Base-by-base conservation (phyloP, 208 protist genomes). In the Porcisia deanei region DNA sequence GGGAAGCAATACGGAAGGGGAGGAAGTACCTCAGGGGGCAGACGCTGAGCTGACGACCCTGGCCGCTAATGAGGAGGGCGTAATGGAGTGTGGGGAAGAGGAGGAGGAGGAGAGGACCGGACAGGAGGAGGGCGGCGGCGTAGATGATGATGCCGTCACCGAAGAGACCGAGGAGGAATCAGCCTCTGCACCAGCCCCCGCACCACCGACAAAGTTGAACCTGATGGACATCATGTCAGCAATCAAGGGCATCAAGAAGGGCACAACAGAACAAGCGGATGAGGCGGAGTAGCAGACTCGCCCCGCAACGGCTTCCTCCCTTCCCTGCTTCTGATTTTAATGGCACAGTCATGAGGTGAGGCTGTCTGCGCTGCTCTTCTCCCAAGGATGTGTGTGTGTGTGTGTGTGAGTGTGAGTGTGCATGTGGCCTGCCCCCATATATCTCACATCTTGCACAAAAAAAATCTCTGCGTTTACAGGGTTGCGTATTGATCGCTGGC, bases 191-290 rank as follows among this genome's bases (percentile, higher is more conserved):
- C 64, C 69, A 14, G 68, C 69, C 41, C 65, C 71, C 1, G 8
- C 74, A 18, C 22, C 82, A 6, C n/a, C 67, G 18, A 80, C 88
- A 5, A 87, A 89, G 65, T 77, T 93, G 41, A 87, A 85, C 71
- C 71, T 90, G 45, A 65, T 85, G 34, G 89, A 86, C 69, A 93
- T 93, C 66, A 85, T 89, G 70, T 79, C 85, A 18, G 89, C 86
- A 6, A 72, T 93, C 18, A 80, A 85, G 52, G 75, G 82, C 1
- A 80, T 93, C 59, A 85, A 43, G 59, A 57, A 60, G 16, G 70
- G 80, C 52, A 41, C 67, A 43, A 34, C 43, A 39, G 72, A 39
- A 43, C 30, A 71, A 54, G 65, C 25, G 10, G 68, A 73, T 43
- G 78, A 77, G 49, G 78, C 54, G 59, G 65, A 68, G 45, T 39